Conservation (phyloP, 371 early-diverging fungal genomes). For the Mortierella sp. region DNA sequence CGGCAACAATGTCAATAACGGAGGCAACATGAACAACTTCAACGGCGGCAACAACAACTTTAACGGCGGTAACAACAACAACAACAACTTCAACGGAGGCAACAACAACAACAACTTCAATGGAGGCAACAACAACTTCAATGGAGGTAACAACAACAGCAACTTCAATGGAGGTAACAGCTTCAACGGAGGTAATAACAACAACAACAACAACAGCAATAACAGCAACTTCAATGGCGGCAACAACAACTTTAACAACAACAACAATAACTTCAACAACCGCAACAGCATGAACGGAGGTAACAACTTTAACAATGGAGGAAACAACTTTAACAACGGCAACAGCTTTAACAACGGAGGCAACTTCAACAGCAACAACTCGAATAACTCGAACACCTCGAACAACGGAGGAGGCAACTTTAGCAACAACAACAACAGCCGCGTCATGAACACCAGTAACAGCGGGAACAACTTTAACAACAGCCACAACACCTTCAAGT, state of each 20-base stretch:
- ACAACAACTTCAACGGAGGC: neutral
- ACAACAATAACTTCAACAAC: constrained; percentile 16
- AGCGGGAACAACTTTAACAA: too few relatives aligned
- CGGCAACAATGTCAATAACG: constrained; percentile 8
- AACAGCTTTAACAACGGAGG: constrained; percentile 4
- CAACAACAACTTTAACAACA: constrained; percentile 7
- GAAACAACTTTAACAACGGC: constrained; percentile 31
- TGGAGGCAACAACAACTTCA: constrained; percentile 6
- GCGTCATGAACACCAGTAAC: too few relatives aligned
- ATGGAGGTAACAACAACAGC: constrained; percentile 12
- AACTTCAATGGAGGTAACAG: constrained; percentile 14
- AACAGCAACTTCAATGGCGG: constrained; percentile 5
- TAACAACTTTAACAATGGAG: constrained; percentile 3
- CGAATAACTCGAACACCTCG: too few relatives aligned
- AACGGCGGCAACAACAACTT: constrained; percentile 11
- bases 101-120: constrained; percentile 8
- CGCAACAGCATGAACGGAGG: too few relatives aligned
- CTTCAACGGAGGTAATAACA: constrained; percentile 23
- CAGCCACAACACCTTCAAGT: too few relatives aligned
- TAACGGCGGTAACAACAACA: neutral
- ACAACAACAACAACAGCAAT: constrained; percentile 11
- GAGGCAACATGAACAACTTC: neutral
- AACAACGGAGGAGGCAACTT: too few relatives aligned
- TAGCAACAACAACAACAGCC: too few relatives aligned
- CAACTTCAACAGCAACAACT: too few relatives aligned